These are phyloP conservation scores for Scheffersomyces stipitis DNA, from an alignment of 805 yeast genomes.

Conservation along the genomic window DNA sequence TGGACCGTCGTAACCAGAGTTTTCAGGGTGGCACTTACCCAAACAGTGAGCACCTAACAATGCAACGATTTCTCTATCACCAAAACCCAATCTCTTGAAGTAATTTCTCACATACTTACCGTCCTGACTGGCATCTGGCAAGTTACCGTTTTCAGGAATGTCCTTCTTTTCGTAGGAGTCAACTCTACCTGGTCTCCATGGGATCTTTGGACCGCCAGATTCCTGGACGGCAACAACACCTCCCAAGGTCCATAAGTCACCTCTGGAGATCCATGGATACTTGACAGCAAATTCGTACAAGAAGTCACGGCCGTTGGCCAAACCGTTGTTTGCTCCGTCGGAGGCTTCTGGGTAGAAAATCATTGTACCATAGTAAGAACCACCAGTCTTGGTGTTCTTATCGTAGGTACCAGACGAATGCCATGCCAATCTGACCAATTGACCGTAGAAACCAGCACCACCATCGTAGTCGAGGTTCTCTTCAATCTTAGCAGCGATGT, in stretches of 20 bases:
- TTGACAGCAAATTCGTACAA: slow-evolving; percentile 53
- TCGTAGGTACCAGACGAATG: slow-evolving; percentile 36
- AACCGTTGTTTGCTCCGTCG: slow-evolving; percentile 53
- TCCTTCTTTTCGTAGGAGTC: slow-evolving; percentile 28
- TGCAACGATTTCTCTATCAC: slow-evolving; percentile 41
- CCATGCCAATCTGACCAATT: slow-evolving; percentile 40
- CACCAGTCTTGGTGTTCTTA: slow-evolving; percentile 28
- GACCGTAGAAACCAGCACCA: slow-evolving; percentile 39
- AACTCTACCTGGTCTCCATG: slow-evolving; percentile 54
- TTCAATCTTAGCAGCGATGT: slow-evolving; percentile 50
- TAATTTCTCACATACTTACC: slow-evolving; percentile 46
- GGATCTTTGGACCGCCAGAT: slow-evolving; percentile 62
- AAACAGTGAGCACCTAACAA: slow-evolving; percentile 44
- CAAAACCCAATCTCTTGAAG: slow-evolving; percentile 45
- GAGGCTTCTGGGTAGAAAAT: slow-evolving; percentile 48
- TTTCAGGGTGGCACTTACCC: slow-evolving; percentile 38
- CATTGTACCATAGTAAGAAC: slow-evolving; percentile 41
- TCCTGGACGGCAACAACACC: slow-evolving; percentile 66
- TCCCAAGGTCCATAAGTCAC: slow-evolving; percentile 73
- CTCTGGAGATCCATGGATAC: slow-evolving; percentile 62
- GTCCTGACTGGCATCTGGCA: slow-evolving; percentile 48
- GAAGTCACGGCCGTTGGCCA: slow-evolving; percentile 54
- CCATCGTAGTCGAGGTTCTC: slow-evolving; percentile 26
- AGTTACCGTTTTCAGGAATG: slow-evolving; percentile 49
- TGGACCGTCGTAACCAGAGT: slow-evolving; percentile 43